Evolutionary conservation across 1,284 basidiomycete genomes (phyloP), one percentile per base, ranked within the genome.

Genomic region (Chalciporus sp.): DNA sequence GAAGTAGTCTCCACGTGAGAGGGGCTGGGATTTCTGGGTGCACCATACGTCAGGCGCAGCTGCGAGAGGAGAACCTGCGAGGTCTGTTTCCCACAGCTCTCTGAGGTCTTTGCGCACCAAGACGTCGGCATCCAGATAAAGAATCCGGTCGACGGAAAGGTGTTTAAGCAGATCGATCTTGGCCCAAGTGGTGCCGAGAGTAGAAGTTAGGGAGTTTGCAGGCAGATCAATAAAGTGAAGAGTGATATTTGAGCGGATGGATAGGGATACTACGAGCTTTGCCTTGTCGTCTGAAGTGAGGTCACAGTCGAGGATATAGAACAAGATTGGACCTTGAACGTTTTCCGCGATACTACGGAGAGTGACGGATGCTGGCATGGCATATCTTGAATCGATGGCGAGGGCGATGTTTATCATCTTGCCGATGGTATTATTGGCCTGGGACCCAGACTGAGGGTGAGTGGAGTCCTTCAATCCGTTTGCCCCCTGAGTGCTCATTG

Each of bases 111-210:
- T 62, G 16, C 77, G 73, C 12, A 83, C 73, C 2, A 85, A 66
- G 11, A 76, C 67, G 59, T 85, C 83, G 3, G 78, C 77, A 50
- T 85, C 82, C 12, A 84, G 70, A 61, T 83, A 83, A 7, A 83
- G 63, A 7, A 75, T 74, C 0, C 78, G 70, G 58, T 84, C 78
- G 11, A 79, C 72, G 0, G 81, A 81, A 11, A 84, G 60, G 16
- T 69, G 51, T 1, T 60, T 55, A 28, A 78, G 63, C 64, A 83
- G 69, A 48, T 81, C 79, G 20, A 84, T 53, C 63, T 82, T 85
- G 0, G 76, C 80, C 82, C 81, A 84, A 0, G 65, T 61, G 2
- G 70, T 45, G 2, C 76, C 76, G 49, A 67, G 56, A 29, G 60
- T 58, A 3, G 52, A 47, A 3, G 71, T 56, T 47, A 76, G 60